Conservation (phyloP, 169 alveolate genomes). For the Eimeria brunetti region DNA sequence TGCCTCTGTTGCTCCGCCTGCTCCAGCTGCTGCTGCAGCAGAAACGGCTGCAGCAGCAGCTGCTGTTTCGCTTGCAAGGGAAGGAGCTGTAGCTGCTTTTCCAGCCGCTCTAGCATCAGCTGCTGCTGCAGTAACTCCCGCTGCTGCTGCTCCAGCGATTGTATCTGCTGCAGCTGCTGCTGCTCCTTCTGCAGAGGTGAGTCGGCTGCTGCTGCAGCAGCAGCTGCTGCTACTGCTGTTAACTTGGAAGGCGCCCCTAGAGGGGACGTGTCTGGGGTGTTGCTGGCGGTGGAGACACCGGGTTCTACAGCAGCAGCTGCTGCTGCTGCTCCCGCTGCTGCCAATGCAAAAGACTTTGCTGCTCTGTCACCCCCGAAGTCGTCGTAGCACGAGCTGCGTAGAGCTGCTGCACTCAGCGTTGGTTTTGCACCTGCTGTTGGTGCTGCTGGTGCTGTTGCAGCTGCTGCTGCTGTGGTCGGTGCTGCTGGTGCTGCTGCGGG, state of each 20-base stretch:
- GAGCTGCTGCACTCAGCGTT: constrained; percentile 2
- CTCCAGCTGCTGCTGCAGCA: constrained; percentile 33
- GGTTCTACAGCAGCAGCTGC: constrained; percentile 26
- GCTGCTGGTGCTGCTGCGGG: neutral
- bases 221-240: constrained; percentile 20
- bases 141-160: constrained; percentile 37
- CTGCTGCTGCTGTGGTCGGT: neutral
- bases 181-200: constrained; percentile 4
- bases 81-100: constrained; percentile 47
- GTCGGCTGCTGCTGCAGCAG: neutral
- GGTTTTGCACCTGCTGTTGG: constrained; percentile 13
- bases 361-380: neutral
- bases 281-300: constrained; percentile 31
- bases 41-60: constrained; percentile 32
- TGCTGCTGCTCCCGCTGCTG: constrained; percentile 25
- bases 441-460: neutral
- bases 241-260: constrained; percentile 30
- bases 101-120: constrained; percentile 24
- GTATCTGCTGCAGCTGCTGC: constrained; percentile 49
- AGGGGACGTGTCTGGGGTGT: constrained; percentile 50
- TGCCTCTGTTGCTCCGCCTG: neutral
- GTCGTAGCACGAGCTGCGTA: neutral
- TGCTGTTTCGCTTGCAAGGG: constrained; percentile 13
- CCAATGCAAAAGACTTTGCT: neutral
- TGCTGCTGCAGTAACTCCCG: constrained; percentile 58